Conservation (phyloP, 345 rosid species). For the Populus nigra region DNA sequence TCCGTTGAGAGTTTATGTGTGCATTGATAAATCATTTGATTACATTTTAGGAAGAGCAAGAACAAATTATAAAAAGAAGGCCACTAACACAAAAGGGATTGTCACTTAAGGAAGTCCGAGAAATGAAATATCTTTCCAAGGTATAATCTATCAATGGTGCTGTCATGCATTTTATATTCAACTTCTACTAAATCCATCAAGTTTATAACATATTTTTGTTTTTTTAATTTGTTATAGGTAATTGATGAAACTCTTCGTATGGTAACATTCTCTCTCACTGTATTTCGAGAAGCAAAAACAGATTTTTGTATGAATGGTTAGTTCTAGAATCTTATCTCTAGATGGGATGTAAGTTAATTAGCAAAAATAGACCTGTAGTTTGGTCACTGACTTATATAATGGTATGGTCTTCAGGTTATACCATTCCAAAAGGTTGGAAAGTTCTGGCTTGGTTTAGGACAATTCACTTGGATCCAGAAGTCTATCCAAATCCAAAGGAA, state of each 20-base stretch:
- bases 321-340: too few species aligned
- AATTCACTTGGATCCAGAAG: constrained; percentile 44
- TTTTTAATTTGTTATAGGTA: background rate
- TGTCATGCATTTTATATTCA: background rate
- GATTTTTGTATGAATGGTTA: constrained; percentile 25
- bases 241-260: constrained; percentile 34
- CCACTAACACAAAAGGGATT: constrained; percentile 15
- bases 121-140: constrained; percentile 26
- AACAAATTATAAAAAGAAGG: constrained; percentile 25
- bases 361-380: too few species aligned
- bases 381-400: too few species aligned
- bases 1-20: too few species aligned
- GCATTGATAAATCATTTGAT: too few species aligned
- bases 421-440: constrained; percentile 60
- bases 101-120: constrained; percentile 23
- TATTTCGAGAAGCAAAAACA: constrained; percentile 29
- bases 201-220: too few species aligned
- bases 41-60: constrained; percentile 30
- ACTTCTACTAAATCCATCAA: background rate
- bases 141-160: background rate
- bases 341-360: too few species aligned
- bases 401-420: constrained; percentile 30
- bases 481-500: constrained; percentile 32
- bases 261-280: constrained; percentile 14
- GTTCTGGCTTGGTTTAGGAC: constrained; percentile 48